Percentiles rank a stretch among this genome's conserved stretches.
phyloP scores from a whole-genome alignment of 2,329 filamentous ascomycete genomes.

The Penicillium sp. region DNA sequence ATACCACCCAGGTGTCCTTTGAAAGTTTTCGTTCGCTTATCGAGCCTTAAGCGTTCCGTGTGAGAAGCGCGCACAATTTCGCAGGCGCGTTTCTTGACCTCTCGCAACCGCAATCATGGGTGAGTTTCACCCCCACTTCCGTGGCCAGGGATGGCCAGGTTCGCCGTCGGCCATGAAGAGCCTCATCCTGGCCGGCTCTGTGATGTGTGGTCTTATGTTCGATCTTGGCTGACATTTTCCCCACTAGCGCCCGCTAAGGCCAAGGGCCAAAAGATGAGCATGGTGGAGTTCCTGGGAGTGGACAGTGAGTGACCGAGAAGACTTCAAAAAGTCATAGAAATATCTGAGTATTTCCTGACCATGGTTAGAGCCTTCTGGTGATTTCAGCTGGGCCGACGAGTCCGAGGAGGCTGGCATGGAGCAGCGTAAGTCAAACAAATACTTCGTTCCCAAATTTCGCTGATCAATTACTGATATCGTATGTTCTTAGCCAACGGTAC shows the following conservation, averaged over 20 bases:
- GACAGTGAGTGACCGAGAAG: conserved; percentile 66
- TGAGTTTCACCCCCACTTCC: conserved; percentile 36
- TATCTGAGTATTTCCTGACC: conserved; percentile 31
- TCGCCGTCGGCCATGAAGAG: neutral
- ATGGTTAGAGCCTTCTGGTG: conserved; percentile 67
- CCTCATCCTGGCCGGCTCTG: conserved; percentile 2
- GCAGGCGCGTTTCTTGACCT: conserved; percentile 45
- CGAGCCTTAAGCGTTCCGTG: conserved; percentile 25
- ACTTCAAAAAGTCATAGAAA: conserved; percentile 7
- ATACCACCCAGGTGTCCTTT: conserved; percentile 22
- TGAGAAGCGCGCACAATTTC: conserved; percentile 46
- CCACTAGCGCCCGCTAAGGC: conserved; percentile 83
- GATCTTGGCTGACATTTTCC: conserved; percentile 50
- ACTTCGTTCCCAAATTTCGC: conserved; percentile 12
- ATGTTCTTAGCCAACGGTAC: conserved; percentile 36
- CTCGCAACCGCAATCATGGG: conserved; percentile 63
- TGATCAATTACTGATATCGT: conserved; percentile 20
- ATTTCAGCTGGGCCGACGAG: conserved; percentile 84
- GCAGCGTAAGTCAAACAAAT: conserved; percentile 8
- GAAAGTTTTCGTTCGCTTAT: conserved; percentile 20
- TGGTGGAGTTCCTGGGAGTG: conserved; percentile 93
- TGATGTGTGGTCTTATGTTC: conserved; percentile 27
- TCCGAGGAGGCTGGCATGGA: conserved; percentile 9
- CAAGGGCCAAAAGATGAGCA: conserved; percentile 94
- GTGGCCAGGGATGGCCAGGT: neutral